Conservation (phyloP, 2,329 filamentous ascomycete genomes). For the Diaporthe ilicicola region DNA sequence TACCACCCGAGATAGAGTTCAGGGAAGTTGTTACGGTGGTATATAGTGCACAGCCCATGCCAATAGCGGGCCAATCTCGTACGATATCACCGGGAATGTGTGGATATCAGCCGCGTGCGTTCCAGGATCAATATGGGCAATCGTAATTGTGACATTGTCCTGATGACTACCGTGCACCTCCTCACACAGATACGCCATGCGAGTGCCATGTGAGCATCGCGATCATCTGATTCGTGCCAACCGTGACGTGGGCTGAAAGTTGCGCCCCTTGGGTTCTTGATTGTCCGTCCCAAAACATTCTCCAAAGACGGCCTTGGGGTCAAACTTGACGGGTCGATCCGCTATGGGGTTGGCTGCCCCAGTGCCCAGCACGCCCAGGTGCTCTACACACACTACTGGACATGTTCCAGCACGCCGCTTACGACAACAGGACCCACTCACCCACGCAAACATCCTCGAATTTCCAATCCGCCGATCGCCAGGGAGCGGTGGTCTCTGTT, state of each 20-base stretch:
- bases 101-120: background rate
- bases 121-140: background rate
- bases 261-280: background rate
- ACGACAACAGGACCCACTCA: slow-evolving; percentile 13
- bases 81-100: background rate
- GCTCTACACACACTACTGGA: background rate
- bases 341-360: background rate
- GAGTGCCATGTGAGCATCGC: background rate
- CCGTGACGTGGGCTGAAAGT: background rate
- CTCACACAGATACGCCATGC: background rate
- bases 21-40: background rate
- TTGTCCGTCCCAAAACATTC: background rate
- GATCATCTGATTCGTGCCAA: slow-evolving; percentile 3
- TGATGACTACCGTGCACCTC: background rate
- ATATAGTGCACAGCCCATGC: background rate
- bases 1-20: background rate
- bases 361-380: background rate
- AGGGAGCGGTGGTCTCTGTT: background rate
- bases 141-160: background rate
- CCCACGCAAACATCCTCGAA: slow-evolving; percentile 12
- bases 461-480: slow-evolving; percentile 11
- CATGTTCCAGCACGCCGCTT: background rate
- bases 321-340: slow-evolving; percentile 14
- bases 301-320: slow-evolving; percentile 3
- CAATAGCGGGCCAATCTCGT: background rate